A percentile compares a stretch with the other conserved stretches of the same genome.
phyloP scores from a whole-genome alignment of 371 early-diverging fungal genomes.

The Zychaea mexicana region DNA sequence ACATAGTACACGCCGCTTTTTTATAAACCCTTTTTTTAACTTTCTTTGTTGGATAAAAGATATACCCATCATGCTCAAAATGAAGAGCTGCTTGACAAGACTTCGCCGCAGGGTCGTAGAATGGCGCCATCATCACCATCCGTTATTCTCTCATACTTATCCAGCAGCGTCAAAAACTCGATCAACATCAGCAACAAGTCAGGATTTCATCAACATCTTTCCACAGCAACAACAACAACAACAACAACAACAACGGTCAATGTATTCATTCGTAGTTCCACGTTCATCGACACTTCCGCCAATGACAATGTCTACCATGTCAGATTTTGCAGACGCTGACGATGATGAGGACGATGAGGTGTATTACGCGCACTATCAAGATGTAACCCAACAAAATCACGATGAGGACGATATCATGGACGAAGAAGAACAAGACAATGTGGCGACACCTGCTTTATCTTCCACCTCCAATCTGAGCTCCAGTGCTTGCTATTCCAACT shows the following conservation, averaged over 20 bases:
- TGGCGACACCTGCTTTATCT: not conserved
- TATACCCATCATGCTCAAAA: not conserved
- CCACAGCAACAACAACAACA: too few species aligned
- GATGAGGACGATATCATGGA: not conserved
- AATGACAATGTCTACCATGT: not conserved
- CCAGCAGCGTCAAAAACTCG: not conserved
- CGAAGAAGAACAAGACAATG: not conserved
- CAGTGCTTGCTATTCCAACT: conserved; percentile 24
- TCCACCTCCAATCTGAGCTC: conserved; percentile 1
- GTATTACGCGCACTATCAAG: too few species aligned
- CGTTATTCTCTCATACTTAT: too few species aligned
- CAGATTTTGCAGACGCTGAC: not conserved
- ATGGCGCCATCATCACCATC: not conserved
- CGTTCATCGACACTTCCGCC: not conserved
- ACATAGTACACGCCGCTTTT: not conserved
- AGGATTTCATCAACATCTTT: not conserved
- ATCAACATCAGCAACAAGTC: not conserved
- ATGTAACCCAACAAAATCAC: too few species aligned
- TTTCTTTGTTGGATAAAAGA: not conserved
- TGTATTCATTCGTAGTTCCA: not conserved
- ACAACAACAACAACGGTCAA: not conserved
- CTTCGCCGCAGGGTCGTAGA: not conserved
- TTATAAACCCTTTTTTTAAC: too few species aligned
- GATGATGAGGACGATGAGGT: not conserved
- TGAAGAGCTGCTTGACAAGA: not conserved